phyloP scores from a whole-genome alignment of 805 yeast species.

The Teunomyces stri region DNA sequence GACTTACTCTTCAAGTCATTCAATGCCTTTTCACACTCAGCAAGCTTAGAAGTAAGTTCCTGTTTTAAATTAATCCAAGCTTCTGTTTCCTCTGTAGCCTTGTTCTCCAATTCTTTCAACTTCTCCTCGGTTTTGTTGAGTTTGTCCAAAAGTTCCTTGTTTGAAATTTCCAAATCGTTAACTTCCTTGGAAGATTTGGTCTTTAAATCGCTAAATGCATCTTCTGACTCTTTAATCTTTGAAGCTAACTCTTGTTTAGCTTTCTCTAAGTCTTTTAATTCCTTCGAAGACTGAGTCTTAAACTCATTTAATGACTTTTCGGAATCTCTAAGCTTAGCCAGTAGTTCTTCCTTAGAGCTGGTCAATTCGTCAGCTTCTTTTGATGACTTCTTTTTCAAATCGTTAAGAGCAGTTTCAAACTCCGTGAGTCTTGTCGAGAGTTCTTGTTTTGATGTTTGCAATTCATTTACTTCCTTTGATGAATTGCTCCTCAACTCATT shows the following conservation, averaged over 20 bases:
- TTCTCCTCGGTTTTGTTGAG: background rate
- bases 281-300: slow-evolving; percentile 4
- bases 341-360: background rate
- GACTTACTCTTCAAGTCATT: background rate
- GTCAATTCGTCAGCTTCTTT: background rate
- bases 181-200: background rate
- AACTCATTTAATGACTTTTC: background rate
- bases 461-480: background rate
- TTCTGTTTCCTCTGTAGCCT: background rate
- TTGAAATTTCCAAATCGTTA: background rate
- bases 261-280: background rate
- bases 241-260: too few relatives aligned
- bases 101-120: background rate
- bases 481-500: background rate
- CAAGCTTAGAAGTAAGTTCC: background rate
- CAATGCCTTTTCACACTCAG: background rate
- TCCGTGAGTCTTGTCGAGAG: background rate
- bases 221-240: background rate
- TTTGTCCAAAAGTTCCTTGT: background rate
- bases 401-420: background rate
- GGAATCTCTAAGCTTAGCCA: background rate
- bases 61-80: background rate
- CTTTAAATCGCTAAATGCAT: too few relatives aligned
- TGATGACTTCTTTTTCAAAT: background rate
- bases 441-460: background rate